phyloP scores from a whole-genome alignment of 768 basidiomycete genomes.

The Collybiopsis confluens region DNA sequence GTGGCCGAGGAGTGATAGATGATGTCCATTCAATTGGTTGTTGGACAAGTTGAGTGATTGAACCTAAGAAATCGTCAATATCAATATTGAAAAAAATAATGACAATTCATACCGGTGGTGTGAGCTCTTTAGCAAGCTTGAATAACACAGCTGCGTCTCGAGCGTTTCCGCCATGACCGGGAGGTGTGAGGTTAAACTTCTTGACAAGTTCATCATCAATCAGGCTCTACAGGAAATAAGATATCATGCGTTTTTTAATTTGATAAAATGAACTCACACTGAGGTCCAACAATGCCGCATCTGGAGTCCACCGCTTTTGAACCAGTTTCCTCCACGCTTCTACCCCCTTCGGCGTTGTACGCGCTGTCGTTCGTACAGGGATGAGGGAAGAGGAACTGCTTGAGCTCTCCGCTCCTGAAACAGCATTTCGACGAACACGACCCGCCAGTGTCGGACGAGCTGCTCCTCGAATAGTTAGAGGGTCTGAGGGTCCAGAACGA shows the following conservation, averaged over 20 bases:
- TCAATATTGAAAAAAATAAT: conserved; percentile 4
- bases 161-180: conserved; percentile 61
- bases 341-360: conserved; percentile 24
- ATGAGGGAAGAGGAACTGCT: not conserved
- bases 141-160: conserved; percentile 82
- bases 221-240: conserved; percentile 54
- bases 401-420: conserved; percentile 22
- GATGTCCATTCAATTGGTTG: conserved; percentile 55
- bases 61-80: conserved; percentile 36
- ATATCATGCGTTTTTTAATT: conserved; percentile 14
- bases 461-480: conserved; percentile 65
- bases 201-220: conserved; percentile 71
- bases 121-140: conserved; percentile 77
- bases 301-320: conserved; percentile 65
- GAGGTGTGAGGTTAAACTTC: conserved; percentile 65
- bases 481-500: conserved; percentile 42
- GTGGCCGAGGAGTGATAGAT: conserved; percentile 58
- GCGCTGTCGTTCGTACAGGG: conserved; percentile 7
- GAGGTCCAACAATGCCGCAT: conserved; percentile 70
- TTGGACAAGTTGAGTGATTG: conserved; percentile 84
- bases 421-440: conserved; percentile 58
- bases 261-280: conserved; percentile 54
- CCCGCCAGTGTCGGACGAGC: conserved; percentile 45
- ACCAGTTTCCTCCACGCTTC: conserved; percentile 79
- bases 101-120: conserved; percentile 56